A percentile compares a stretch with the other conserved stretches of the same genome.
Conservation (phyloP, 768 basidiomycete genomes). For the Fomitopsis serialis region DNA sequence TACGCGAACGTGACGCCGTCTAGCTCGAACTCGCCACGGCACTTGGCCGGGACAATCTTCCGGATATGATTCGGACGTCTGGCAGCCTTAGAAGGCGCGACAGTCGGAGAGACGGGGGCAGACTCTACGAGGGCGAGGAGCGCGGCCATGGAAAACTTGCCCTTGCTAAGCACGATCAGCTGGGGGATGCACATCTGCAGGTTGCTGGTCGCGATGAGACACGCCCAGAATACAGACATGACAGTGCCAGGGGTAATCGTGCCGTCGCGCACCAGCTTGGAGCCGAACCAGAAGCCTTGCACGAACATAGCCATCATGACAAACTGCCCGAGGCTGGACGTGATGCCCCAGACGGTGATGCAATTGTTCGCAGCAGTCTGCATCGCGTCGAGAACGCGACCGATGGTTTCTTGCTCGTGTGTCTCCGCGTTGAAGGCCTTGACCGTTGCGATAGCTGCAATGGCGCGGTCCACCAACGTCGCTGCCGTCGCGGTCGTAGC, state of each 20-base stretch:
- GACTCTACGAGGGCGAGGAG: constrained; percentile 55
- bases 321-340: constrained; percentile 68
- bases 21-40: constrained; percentile 67
- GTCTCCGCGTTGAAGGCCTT: constrained; percentile 84
- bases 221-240: constrained; percentile 98
- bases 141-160: constrained; percentile 74
- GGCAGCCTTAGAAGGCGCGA: constrained; percentile 9
- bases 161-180: constrained; percentile 70
- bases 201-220: constrained; percentile 83
- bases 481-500: constrained; percentile 64
- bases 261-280: constrained; percentile 79
- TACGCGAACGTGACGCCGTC: constrained; percentile 63
- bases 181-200: constrained; percentile 85
- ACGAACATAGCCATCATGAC: constrained; percentile 91
- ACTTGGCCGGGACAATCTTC: constrained; percentile 60
- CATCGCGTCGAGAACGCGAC: constrained; percentile 39
- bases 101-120: constrained; percentile 7
- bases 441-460: constrained; percentile 77
- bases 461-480: constrained; percentile 73
- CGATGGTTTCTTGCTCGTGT: constrained; percentile 46
- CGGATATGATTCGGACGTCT: constrained; percentile 32
- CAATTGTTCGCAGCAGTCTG: constrained; percentile 45
- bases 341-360: constrained; percentile 71
- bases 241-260: constrained; percentile 67
- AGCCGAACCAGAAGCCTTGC: constrained; percentile 94